phyloP scores from a whole-genome alignment of 352 stramenopile species.

The Pythium insidiosum region DNA sequence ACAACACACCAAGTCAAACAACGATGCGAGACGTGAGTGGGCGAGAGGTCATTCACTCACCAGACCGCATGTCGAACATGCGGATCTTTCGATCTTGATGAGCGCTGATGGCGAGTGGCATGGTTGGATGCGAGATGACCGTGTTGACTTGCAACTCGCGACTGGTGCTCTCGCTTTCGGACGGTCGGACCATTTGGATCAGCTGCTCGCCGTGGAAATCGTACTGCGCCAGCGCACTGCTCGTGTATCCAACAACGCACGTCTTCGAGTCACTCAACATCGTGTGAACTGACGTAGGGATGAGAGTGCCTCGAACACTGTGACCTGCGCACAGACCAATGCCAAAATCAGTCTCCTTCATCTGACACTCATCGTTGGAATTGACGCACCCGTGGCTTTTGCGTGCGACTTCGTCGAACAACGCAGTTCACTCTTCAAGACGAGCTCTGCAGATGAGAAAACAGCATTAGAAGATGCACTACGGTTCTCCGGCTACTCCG shows the following conservation, averaged over 20 bases:
- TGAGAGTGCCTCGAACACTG: slow-evolving; percentile 37
- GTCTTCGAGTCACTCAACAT: slow-evolving; percentile 73
- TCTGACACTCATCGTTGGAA: no score
- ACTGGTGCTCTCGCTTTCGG: slow-evolving; percentile 55
- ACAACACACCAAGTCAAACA: not conserved
- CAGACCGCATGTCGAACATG: slow-evolving; percentile 82
- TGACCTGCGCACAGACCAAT: slow-evolving; percentile 19
- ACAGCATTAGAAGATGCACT: no score
- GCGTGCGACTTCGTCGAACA: slow-evolving; percentile 41
- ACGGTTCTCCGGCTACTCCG: no score
- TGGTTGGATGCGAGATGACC: slow-evolving; percentile 57
- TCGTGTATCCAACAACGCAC: slow-evolving; percentile 73
- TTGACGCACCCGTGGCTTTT: slow-evolving; percentile 33
- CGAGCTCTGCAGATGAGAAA: slow-evolving; percentile 53
- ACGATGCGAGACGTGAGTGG: not conserved
- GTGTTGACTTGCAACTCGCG: slow-evolving; percentile 70
- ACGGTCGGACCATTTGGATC: slow-evolving; percentile 56
- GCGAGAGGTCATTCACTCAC: slow-evolving; percentile 9
- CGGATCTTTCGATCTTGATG: slow-evolving; percentile 81
- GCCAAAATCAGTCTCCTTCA: no score
- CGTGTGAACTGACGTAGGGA: slow-evolving; percentile 68
- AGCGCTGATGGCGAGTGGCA: slow-evolving; percentile 74
- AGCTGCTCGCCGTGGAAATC: slow-evolving; percentile 75
- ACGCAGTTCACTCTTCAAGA: slow-evolving; percentile 64
- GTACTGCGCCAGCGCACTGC: slow-evolving; percentile 53